A percentile compares a stretch with the other conserved stretches of the same genome.
Conservation (phyloP, 2,329 filamentous ascomycete genomes). For the Aspergillus viridinutans region DNA sequence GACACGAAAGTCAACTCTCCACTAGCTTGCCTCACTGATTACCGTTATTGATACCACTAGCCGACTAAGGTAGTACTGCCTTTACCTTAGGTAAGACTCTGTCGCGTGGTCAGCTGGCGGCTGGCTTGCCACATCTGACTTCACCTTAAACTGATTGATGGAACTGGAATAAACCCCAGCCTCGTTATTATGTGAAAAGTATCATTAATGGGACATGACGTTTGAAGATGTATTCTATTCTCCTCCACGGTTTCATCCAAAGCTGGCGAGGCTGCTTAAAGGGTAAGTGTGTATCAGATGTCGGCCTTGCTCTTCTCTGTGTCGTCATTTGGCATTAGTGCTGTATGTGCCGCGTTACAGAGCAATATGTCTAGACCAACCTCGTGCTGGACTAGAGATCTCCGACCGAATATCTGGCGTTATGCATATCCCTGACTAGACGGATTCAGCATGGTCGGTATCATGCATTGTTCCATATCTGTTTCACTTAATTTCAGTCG, state of each 20-base stretch:
- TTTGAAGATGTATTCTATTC: not conserved
- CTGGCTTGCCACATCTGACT: not conserved
- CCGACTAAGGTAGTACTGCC: not conserved
- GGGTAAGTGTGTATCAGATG: not conserved
- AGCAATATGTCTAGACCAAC: not conserved
- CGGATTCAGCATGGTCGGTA: not conserved
- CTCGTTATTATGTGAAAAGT: not conserved
- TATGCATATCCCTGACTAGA: not conserved
- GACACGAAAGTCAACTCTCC: not conserved
- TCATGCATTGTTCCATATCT: not conserved
- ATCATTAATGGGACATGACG: not conserved
- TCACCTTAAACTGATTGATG: no score
- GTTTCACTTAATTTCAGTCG: not conserved
- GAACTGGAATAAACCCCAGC: not conserved
- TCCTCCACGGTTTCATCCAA: not conserved
- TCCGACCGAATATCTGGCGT: not conserved
- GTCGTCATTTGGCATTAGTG: not conserved
- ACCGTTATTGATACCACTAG: not conserved
- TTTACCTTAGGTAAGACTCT: not conserved
- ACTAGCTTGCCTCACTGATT: not conserved
- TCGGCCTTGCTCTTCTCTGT: not conserved
- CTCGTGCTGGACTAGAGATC: not conserved
- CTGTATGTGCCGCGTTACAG: not conserved
- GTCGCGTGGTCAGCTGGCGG: not conserved
- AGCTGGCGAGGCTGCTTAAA: not conserved